Evolutionary conservation across 2,329 filamentous ascomycete species (phyloP), one percentile per base, ranked within the genome.

Genomic region (Paecilomyces dactylethromorphus): DNA sequence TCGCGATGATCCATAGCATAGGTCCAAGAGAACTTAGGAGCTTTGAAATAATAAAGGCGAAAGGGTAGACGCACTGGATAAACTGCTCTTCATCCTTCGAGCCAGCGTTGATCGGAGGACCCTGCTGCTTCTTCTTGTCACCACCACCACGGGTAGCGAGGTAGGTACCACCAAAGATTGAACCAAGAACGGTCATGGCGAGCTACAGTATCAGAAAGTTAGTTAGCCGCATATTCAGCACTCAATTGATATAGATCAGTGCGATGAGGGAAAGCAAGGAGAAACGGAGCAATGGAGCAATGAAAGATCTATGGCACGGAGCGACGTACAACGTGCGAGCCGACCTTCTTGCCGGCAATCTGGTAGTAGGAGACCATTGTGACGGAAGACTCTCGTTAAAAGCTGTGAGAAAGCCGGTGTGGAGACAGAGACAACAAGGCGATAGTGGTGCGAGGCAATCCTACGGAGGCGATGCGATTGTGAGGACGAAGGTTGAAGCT

Each of bases 71-170:
- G 63, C 82, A 88, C 85, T 86, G 82, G 70, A 88, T 85, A 74
- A 87, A 88, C 69, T 81, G 81, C 78, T 87, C 85, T 78, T 88
- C 85, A 66, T 87, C 85, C 75, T 86, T 86, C 78, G 82, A 87
- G 68, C 79, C 78, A 56, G 85, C 85, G 70, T 86, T 84, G 76
- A 87, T 84, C 50, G 84, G 82, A 58, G 85, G 85, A 60, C 75
- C 76, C 62, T 77, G 71, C 64, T 74, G 67, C 63, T 77, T 74
- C 62, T 77, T 71, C 65, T 77, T 74, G 70, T 81, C 79, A 64
- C 76, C 74, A 58, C 71, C 70, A 61, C 79, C 78, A 61, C 78
- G 71, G 64, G 76, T 74, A 54, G 76, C 75, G 63, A 79, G 71
- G 61, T 68, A 77, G 64, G 74, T 72, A 61, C 78, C 78, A 60